Evolutionary conservation across 495 filamentous ascomycete species (phyloP).

Genomic region (Neurospora terricola): DNA sequence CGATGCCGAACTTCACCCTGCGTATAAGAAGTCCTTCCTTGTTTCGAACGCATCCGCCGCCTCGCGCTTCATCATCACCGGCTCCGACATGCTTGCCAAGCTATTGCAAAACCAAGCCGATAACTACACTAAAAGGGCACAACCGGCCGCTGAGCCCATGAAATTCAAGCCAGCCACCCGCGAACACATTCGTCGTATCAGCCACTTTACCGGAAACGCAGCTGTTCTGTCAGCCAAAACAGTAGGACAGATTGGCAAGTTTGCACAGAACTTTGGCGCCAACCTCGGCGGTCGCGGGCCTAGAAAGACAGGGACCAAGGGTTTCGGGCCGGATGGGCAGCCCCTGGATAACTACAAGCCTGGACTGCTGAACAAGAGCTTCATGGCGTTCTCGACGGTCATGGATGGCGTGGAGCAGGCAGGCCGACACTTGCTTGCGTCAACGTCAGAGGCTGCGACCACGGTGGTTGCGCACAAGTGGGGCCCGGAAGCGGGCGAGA

Average conservation of each 20-base stretch:
- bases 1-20: conserved; percentile 71
- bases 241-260: conserved; percentile 65
- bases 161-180: conserved; percentile 83
- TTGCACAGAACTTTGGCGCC: conserved; percentile 85
- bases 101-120: conserved; percentile 67
- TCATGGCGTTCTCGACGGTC: conserved; percentile 94
- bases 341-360: conserved; percentile 66
- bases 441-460: conserved; percentile 64
- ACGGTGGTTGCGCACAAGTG: conserved; percentile 76
- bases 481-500: conserved; percentile 68
- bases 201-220: conserved; percentile 64
- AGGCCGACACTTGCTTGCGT: conserved; percentile 61
- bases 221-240: conserved; percentile 76
- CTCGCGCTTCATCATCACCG: conserved; percentile 86
- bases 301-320: conserved; percentile 41
- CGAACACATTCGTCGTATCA: conserved; percentile 73
- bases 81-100: conserved; percentile 67
- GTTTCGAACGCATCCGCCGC: conserved; percentile 86
- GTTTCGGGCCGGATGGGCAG: conserved; percentile 53
- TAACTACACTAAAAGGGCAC: conserved; percentile 65
- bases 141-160: conserved; percentile 66
- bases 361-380: conserved; percentile 81
- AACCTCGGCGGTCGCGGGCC: conserved; percentile 53
- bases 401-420: conserved; percentile 87
- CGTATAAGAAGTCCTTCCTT: conserved; percentile 75